These are phyloP conservation scores for Ganoderma multipileum DNA, from an alignment of 1,284 basidiomycete genomes.

Conservation along the genomic window DNA sequence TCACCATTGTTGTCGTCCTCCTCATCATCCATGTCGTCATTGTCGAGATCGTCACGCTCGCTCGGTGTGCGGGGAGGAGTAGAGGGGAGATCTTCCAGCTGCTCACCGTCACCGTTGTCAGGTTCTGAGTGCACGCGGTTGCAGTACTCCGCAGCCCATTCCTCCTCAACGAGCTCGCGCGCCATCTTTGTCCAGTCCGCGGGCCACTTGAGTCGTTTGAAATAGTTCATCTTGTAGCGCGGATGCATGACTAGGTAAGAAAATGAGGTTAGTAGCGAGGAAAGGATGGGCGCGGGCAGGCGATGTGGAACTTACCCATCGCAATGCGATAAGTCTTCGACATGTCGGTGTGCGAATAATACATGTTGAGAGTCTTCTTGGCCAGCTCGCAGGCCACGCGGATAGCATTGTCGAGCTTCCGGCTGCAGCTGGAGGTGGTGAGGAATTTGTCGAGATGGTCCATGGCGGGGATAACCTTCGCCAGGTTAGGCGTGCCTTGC, in stretches of 20 bases:
- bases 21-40: no score
- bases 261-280: neutral
- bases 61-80: no score
- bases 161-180: neutral
- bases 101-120: no score
- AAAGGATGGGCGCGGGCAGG: no score
- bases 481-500: conserved; percentile 28
- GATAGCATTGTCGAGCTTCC: conserved; percentile 16
- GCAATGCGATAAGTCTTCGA: neutral
- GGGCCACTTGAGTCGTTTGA: neutral
- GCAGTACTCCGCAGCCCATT: neutral
- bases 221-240: neutral
- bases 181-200: neutral
- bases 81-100: no score
- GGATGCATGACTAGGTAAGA: conserved; percentile 4
- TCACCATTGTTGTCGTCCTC: no score
- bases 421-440: conserved; percentile 13
- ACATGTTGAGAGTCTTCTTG: neutral
- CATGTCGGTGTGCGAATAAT: neutral
- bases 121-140: no score
- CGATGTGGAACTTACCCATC: conserved; percentile 4
- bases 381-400: neutral
- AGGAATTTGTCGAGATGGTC: conserved; percentile 37
- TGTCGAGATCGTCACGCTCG: no score
- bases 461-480: conserved; percentile 39